phyloP scores from a whole-genome alignment of 345 rosid species.

The Gossypioides kirkii region DNA sequence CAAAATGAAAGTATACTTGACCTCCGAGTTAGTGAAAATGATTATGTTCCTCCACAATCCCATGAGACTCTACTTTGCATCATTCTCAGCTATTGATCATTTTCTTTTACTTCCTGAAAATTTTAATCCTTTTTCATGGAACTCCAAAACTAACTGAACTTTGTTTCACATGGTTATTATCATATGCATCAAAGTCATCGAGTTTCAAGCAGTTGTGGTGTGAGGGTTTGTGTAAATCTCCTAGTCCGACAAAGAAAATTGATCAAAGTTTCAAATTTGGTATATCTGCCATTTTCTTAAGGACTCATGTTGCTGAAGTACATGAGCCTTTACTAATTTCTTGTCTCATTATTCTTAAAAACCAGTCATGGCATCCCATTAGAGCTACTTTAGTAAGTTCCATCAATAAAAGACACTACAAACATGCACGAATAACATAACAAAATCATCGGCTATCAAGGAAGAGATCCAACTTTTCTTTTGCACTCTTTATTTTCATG shows the following conservation, averaged over 20 bases:
- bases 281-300: not conserved
- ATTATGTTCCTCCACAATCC: not conserved
- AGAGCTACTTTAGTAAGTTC: not conserved
- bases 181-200: not conserved
- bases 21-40: not conserved
- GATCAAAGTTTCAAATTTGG: not conserved
- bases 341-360: not conserved
- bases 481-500: not conserved
- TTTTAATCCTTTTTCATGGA: not conserved
- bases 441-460: no score
- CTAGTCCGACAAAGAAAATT: not conserved
- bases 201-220: not conserved
- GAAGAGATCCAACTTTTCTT: no score
- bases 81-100: not conserved
- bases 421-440: no score
- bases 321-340: not conserved
- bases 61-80: slow-evolving; percentile 3
- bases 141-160: not conserved
- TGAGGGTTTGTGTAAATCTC: not conserved
- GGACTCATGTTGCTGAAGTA: not conserved
- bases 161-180: not conserved
- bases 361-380: not conserved
- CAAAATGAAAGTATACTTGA: slow-evolving; percentile 10
- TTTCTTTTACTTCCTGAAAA: not conserved
- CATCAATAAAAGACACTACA: no score